These are phyloP conservation scores for Arthrocladium fulminans DNA, from an alignment of 2,329 filamentous ascomycete species.

Conservation along the genomic window DNA sequence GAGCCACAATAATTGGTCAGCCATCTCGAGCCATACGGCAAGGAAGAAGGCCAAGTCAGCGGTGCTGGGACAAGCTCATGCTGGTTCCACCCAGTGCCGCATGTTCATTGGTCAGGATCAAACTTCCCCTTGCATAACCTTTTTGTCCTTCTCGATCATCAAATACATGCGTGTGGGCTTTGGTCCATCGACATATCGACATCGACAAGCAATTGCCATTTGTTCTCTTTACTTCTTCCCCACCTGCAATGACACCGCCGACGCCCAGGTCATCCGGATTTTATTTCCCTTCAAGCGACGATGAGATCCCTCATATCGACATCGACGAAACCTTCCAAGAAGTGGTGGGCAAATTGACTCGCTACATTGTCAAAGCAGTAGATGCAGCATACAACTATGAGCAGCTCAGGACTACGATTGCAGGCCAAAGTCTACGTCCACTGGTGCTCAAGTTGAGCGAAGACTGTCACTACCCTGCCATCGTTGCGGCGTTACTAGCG, in stretches of 20 bases:
- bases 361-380: slow-evolving; percentile 33
- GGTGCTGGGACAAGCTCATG: no score
- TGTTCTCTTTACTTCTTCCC: no score
- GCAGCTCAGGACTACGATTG: slow-evolving; percentile 32
- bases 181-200: no score
- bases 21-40: no score
- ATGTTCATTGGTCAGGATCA: no score
- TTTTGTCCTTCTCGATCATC: no score
- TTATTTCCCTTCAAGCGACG: slow-evolving; percentile 19
- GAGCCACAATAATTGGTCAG: no score
- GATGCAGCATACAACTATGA: slow-evolving; percentile 38
- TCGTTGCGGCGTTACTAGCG: slow-evolving; percentile 46
- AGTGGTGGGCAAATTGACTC: slow-evolving; percentile 34
- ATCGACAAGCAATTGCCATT: no score
- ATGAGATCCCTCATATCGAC: slow-evolving; percentile 34
- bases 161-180: no score
- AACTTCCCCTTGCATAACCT: no score
- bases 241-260: slow-evolving; percentile 14
- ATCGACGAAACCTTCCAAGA: slow-evolving; percentile 32
- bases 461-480: slow-evolving; percentile 35
- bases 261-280: slow-evolving; percentile 19
- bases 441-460: slow-evolving; percentile 33
- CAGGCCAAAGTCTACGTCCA: slow-evolving; percentile 31
- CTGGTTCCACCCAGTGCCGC: no score
- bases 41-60: no score